A percentile compares a stretch with the other conserved stretches of the same genome.
Evolutionary conservation across 2,329 filamentous ascomycete species (phyloP).

Genomic region (Apiospora malaysiana): DNA sequence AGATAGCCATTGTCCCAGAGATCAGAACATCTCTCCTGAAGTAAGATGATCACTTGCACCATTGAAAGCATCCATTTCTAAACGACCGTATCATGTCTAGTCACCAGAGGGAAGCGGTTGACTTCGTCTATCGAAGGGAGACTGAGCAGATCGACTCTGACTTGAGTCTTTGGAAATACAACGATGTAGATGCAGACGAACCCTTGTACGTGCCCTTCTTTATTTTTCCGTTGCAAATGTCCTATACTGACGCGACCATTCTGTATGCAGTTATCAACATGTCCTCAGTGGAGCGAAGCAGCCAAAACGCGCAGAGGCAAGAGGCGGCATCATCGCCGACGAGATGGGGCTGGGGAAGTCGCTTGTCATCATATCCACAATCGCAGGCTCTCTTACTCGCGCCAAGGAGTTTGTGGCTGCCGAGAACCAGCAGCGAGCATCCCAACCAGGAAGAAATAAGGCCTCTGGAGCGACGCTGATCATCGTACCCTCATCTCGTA

Average conservation of each 20-base stretch:
- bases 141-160: constrained; percentile 5
- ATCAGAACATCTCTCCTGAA: background rate
- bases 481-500: background rate
- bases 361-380: background rate
- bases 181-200: constrained; percentile 15
- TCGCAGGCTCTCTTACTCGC: background rate
- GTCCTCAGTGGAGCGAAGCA: background rate
- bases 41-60: background rate
- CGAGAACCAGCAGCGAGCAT: background rate
- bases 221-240: background rate
- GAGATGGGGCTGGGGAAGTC: constrained; percentile 21
- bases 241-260: background rate
- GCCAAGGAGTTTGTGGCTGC: background rate
- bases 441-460: background rate
- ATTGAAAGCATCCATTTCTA: background rate
- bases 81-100: background rate
- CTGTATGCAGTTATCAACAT: background rate
- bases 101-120: background rate
- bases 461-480: background rate
- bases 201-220: constrained; percentile 11
- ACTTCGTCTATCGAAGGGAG: background rate
- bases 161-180: constrained; percentile 20
- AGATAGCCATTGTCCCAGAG: background rate
- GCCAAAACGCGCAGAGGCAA: background rate
- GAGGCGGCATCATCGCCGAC: constrained; percentile 19